Conservation (phyloP, 495 filamentous ascomycete species). For the Neurospora discreta region DNA sequence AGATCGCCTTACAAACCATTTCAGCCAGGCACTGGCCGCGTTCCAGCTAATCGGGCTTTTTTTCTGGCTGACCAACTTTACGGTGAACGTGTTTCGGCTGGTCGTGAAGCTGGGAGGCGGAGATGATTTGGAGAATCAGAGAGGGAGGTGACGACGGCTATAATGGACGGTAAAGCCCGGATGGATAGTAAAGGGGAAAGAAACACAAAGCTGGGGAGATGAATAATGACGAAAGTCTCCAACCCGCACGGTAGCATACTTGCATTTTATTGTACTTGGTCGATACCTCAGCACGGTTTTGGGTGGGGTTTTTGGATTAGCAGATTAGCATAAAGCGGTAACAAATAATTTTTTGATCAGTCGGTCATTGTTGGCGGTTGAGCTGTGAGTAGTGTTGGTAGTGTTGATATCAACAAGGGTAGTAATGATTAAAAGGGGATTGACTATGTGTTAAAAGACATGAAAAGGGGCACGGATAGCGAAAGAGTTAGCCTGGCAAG, state of each 20-base stretch:
- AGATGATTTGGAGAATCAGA: constrained; percentile 24
- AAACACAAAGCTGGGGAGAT: not conserved
- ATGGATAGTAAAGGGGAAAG: not conserved
- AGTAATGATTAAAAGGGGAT: not conserved
- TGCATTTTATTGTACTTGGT: not conserved
- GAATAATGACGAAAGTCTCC: not conserved
- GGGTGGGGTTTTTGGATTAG: not conserved
- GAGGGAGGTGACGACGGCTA: not conserved
- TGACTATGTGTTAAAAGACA: not conserved
- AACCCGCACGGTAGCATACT: not conserved
- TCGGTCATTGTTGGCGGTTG: not conserved
- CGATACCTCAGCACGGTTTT: not conserved
- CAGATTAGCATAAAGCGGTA: not conserved
- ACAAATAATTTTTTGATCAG: not conserved
- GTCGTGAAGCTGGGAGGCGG: constrained; percentile 58
- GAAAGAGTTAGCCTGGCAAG: not conserved
- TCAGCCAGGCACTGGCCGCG: constrained; percentile 67
- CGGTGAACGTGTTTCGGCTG: constrained; percentile 77
- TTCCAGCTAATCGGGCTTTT: constrained; percentile 75
- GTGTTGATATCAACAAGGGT: not conserved
- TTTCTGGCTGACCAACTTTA: constrained; percentile 84
- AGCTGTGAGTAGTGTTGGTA: not conserved
- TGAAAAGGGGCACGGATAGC: not conserved
- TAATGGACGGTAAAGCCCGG: not conserved
- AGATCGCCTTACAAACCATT: constrained; percentile 44